Evolutionary conservation across 345 rosid species (phyloP).

Genomic region (Hevea brasiliensis): DNA sequence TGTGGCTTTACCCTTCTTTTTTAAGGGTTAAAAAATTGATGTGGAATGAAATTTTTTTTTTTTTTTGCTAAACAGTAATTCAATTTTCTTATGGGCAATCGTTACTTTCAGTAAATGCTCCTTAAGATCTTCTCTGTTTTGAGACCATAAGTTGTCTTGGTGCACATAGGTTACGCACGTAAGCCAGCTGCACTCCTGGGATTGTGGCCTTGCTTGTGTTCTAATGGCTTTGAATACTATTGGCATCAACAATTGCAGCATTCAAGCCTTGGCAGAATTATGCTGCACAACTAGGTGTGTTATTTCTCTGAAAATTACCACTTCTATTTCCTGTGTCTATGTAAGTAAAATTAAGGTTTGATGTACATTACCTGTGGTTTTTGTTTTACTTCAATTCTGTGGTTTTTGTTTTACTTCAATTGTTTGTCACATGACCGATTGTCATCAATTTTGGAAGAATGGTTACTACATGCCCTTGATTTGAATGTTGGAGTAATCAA

Average conservation of each 20-base stretch:
- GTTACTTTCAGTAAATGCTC: neutral
- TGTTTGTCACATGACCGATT: neutral
- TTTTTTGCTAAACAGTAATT: neutral
- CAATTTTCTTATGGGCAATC: neutral
- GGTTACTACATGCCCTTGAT: neutral
- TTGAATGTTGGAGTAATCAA: neutral
- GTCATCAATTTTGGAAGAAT: neutral
- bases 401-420: neutral
- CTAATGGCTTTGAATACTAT: constrained; percentile 73
- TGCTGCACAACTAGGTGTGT: constrained; percentile 78
- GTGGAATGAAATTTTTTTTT: neutral
- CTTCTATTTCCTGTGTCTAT: neutral
- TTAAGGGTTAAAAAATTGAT: neutral
- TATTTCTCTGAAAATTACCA: constrained; percentile 6
- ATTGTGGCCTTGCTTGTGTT: constrained; percentile 94
- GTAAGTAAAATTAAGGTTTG: neutral
- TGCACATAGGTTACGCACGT: constrained; percentile 67
- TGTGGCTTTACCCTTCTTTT: neutral
- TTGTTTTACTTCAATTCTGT: too few relatives aligned
- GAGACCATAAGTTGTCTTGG: constrained; percentile 1
- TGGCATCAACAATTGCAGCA: constrained; percentile 58
- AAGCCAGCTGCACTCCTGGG: constrained; percentile 84
- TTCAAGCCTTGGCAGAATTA: constrained; percentile 57
- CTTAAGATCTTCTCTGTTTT: neutral
- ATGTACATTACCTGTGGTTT: neutral